Evolutionary conservation across 2,329 filamentous ascomycete genomes (phyloP).

Genomic region (Ceratocystis lukuohia): DNA sequence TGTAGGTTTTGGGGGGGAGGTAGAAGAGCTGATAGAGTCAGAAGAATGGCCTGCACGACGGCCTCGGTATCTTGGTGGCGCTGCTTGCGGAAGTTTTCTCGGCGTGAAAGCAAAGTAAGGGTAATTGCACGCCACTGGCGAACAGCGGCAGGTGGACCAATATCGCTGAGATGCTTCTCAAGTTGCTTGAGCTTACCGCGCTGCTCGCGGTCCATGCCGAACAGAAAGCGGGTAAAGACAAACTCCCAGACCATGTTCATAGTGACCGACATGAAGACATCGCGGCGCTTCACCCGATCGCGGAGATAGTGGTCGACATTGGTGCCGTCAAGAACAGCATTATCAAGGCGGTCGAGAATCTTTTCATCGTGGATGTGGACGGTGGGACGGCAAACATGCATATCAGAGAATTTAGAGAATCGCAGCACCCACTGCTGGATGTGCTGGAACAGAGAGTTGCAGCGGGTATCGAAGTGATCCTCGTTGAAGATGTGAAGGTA

Average conservation of each 20-base stretch:
- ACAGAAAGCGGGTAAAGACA: constrained; percentile 92
- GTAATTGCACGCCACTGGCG: constrained; percentile 96
- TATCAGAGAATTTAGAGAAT: constrained; percentile 96
- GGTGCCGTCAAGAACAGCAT: constrained; percentile 82
- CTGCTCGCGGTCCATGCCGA: constrained; percentile 96
- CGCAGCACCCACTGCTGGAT: constrained; percentile 96
- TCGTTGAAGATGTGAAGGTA: constrained; percentile 75
- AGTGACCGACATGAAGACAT: constrained; percentile 96
- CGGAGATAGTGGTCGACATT: constrained; percentile 80
- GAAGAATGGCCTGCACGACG: constrained; percentile 75
- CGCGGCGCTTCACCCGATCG: constrained; percentile 76
- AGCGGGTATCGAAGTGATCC: constrained; percentile 89
- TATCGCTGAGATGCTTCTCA: constrained; percentile 80
- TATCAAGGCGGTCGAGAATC: constrained; percentile 86
- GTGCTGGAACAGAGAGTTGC: constrained; percentile 87
- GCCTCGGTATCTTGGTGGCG: constrained; percentile 85
- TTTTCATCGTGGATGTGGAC: constrained; percentile 82
- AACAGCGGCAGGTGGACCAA: constrained; percentile 77
- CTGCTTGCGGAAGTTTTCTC: constrained; percentile 67
- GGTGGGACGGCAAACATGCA: constrained; percentile 70
- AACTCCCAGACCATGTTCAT: constrained; percentile 99
- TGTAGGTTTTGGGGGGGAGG: constrained; percentile 75
- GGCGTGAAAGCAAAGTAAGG: constrained; percentile 70
- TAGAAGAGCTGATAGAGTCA: constrained; percentile 69
- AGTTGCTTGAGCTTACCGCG: constrained; percentile 92